Percentiles rank a stretch among this genome's conserved stretches.
phyloP scores from a whole-genome alignment of 1,284 basidiomycete species.

The Cutaneotrichosporon curvatum region DNA sequence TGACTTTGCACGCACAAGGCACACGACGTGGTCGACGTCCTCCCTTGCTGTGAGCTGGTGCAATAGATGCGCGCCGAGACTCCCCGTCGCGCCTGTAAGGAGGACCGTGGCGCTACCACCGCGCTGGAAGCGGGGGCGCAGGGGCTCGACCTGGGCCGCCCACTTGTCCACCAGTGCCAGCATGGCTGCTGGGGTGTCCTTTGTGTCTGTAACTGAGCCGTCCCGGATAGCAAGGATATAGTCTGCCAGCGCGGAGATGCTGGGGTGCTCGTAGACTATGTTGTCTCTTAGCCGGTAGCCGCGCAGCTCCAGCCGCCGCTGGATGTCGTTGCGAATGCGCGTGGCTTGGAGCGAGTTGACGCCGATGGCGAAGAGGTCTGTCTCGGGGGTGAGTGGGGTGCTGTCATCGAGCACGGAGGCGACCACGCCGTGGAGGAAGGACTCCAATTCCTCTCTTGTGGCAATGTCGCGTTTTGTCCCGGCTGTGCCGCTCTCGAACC shows the following conservation, averaged over 20 bases:
- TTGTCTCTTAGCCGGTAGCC: slow-evolving; percentile 47
- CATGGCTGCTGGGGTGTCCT: slow-evolving; percentile 33
- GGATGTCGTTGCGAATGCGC: slow-evolving; percentile 52
- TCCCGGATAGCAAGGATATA: slow-evolving; percentile 34
- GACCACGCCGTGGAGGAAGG: slow-evolving; percentile 45
- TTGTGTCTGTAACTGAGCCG: slow-evolving; percentile 14
- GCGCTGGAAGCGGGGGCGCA: not conserved
- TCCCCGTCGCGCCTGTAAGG: slow-evolving; percentile 58
- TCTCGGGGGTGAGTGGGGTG: no score
- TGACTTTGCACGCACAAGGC: slow-evolving; percentile 48
- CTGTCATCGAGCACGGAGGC: slow-evolving; percentile 33
- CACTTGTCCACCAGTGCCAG: slow-evolving; percentile 48
- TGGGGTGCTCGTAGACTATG: slow-evolving; percentile 45
- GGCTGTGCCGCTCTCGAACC: slow-evolving; percentile 48
- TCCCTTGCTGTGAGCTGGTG: slow-evolving; percentile 40
- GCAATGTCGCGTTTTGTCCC: slow-evolving; percentile 41
- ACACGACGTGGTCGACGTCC: slow-evolving; percentile 52
- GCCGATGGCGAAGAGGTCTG: slow-evolving; percentile 46
- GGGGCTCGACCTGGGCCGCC: slow-evolving; percentile 22
- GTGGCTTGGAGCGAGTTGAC: slow-evolving; percentile 57
- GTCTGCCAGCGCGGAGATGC: slow-evolving; percentile 28
- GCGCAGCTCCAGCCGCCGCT: slow-evolving; percentile 48
- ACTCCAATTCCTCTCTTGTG: slow-evolving; percentile 40
- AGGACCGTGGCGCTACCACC: slow-evolving; percentile 22
- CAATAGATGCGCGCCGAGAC: slow-evolving; percentile 57